Conservation (phyloP, 2,329 filamentous ascomycete species). For the Beauveria rudraprayagi region DNA sequence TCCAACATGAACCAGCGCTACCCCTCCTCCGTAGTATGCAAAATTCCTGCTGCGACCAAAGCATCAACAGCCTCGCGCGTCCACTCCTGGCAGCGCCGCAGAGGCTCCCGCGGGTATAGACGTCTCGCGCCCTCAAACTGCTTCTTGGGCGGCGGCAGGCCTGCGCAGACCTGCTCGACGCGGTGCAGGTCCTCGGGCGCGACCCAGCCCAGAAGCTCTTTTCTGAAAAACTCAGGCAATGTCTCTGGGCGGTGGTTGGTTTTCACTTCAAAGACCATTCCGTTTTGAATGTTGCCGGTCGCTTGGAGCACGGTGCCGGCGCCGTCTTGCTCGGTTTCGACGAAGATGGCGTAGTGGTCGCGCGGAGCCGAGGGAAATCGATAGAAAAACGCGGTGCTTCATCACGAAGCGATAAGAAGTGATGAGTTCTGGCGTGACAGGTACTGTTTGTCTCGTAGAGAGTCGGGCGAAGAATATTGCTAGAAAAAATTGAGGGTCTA, state of each 20-base stretch:
- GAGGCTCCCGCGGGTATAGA: constrained; percentile 17
- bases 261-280: constrained; percentile 21
- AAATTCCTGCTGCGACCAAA: neutral
- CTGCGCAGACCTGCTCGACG: constrained; percentile 17
- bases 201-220: constrained; percentile 16
- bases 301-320: constrained; percentile 18
- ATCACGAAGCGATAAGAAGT: neutral
- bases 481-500: too few species aligned
- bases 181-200: constrained; percentile 14
- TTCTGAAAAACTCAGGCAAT: constrained; percentile 13
- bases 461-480: neutral
- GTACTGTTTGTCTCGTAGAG: neutral
- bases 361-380: constrained; percentile 11
- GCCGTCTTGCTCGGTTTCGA: constrained; percentile 12
- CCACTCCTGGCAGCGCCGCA: constrained; percentile 24
- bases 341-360: constrained; percentile 23
- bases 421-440: too few species aligned
- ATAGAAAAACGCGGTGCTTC: neutral
- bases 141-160: constrained; percentile 20
- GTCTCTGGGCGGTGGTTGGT: constrained; percentile 14
- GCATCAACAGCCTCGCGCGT: constrained; percentile 15
- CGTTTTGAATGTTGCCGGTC: constrained; percentile 23
- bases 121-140: constrained; percentile 21
- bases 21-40: neutral
- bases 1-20: neutral